A percentile compares a stretch with the other conserved stretches of the same genome.
Evolutionary conservation across 208 protist species (phyloP).

Genomic region (Strigomonas culicis): DNA sequence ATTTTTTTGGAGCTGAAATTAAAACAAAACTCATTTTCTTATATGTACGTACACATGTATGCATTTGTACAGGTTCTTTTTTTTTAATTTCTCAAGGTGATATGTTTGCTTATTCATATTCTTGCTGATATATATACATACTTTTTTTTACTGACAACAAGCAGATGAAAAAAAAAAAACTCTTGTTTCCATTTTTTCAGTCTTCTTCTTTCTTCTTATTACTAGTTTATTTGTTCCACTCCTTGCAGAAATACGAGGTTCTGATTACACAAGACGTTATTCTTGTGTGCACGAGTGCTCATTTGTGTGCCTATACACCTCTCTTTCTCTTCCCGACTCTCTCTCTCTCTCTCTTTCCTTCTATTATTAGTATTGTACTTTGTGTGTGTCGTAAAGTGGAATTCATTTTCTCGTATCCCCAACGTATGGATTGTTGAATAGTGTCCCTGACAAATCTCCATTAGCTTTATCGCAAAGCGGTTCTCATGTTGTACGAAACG

Average conservation of each 20-base stretch:
- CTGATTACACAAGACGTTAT: neutral
- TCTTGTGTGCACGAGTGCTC: neutral
- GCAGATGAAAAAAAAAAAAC: neutral
- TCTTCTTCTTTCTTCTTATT: slow-evolving; percentile 10
- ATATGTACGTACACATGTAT: neutral
- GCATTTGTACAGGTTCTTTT: neutral
- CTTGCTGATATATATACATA: too few species aligned
- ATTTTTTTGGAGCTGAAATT: neutral
- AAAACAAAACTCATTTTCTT: slow-evolving; percentile 5
- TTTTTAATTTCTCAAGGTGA: neutral
- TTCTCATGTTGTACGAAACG: slow-evolving; percentile 13
- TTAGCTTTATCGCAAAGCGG: neutral
- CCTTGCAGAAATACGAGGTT: neutral
- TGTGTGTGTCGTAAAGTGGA: neutral
- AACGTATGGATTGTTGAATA: too few species aligned
- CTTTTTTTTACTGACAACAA: slow-evolving; percentile 4
- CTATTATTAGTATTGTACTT: neutral
- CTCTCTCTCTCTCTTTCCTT: neutral
- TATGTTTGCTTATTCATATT: neutral
- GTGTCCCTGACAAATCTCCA: too few species aligned
- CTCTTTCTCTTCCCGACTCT: slow-evolving; percentile 14
- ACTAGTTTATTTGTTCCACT: slow-evolving; percentile 8
- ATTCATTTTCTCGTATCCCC: too few species aligned
- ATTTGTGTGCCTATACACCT: slow-evolving; percentile 1
- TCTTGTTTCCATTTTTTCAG: neutral